Base-by-base conservation (phyloP, 495 filamentous ascomycete species). In the Tuber microsphaerosporum region DNA sequence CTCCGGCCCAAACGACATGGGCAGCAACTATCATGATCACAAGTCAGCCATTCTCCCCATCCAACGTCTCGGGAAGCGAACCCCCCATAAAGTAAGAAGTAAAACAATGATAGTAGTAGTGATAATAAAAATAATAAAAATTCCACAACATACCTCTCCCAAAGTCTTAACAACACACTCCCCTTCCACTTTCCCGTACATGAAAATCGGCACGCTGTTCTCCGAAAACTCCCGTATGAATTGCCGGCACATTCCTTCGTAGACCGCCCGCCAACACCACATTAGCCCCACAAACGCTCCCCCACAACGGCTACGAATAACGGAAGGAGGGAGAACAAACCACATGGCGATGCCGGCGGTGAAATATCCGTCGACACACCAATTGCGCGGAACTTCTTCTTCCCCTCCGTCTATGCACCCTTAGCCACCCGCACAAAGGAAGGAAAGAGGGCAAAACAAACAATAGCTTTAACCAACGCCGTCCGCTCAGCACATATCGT, bases 401-500 rank as follows among this genome's bases (percentile, higher is more conserved):
- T 88, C 2, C 93, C 92, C 75, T 90, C 86, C 2, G 86, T 86
- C 86, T 87, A 70, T 5, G 4, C 51, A 7, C 3, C 26, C 56
- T 65, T 34, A 31, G 26, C 56, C 5, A 72, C n/a, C n/a, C 10
- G 10, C n/a, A 43, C 0, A 43, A 43, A 34, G 69, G 69, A 14
- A 48, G 44, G 16, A 16, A 76, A 8, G 19, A 26, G 8, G 8
- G 31, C 39, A 3, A 46, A 83, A 86, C 71, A 76, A 80, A 91
- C 88, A 71, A 97, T 87, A n/a, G 95, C 95, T 73, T 89, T 93
- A 4, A 88, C 91, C 77, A 97, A 85, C 3, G 94, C 92, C 17
- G 92, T 91, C 46, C 94, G 86, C 87, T 98, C 95, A n/a, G 95
- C 95, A 83, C 95, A 99, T 0, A 92, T 94, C 0, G 92, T 92